Evolutionary conservation across 2,329 filamentous ascomycete genomes (phyloP).

Genomic region (Botrytis medusae): DNA sequence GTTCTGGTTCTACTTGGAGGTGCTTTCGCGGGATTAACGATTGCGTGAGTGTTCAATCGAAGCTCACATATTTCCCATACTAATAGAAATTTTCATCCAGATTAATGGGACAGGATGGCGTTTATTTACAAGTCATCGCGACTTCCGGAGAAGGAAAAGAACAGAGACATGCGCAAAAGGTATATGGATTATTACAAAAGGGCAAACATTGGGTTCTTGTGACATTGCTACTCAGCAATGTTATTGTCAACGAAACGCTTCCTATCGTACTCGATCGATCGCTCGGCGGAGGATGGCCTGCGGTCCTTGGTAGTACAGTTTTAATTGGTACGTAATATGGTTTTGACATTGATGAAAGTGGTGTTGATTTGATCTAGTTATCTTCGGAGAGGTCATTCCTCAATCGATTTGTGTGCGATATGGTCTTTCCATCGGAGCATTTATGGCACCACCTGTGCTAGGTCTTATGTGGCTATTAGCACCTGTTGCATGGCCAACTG

Average conservation of each 20-base stretch:
- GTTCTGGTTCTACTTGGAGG: slow-evolving; percentile 83
- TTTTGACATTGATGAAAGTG: background rate
- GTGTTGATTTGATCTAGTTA: slow-evolving; percentile 59
- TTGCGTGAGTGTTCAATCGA: slow-evolving; percentile 59
- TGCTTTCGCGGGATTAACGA: slow-evolving; percentile 91
- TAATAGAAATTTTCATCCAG: slow-evolving; percentile 32
- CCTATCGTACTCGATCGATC: slow-evolving; percentile 94
- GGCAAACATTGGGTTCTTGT: slow-evolving; percentile 99
- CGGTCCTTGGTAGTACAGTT: slow-evolving; percentile 88
- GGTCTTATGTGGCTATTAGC: slow-evolving; percentile 88
- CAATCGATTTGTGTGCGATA: slow-evolving; percentile 97
- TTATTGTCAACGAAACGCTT: slow-evolving; percentile 95
- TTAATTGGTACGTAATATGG: slow-evolving; percentile 70
- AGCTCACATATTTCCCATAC: background rate
- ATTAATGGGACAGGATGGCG: slow-evolving; percentile 71
- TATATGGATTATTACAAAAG: slow-evolving; percentile 74
- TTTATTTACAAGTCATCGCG: slow-evolving; percentile 93
- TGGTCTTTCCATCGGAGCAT: slow-evolving; percentile 90
- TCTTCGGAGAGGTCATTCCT: slow-evolving; percentile 95
- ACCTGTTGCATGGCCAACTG: slow-evolving; percentile 89
- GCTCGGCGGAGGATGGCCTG: slow-evolving; percentile 90
- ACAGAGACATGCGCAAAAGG: slow-evolving; percentile 78
- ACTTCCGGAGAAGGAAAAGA: slow-evolving; percentile 83
- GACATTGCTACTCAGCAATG: slow-evolving; percentile 88
- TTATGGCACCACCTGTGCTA: slow-evolving; percentile 86